Base-by-base conservation (phyloP, 2,329 filamentous ascomycete genomes). In the Fusarium sp. region DNA sequence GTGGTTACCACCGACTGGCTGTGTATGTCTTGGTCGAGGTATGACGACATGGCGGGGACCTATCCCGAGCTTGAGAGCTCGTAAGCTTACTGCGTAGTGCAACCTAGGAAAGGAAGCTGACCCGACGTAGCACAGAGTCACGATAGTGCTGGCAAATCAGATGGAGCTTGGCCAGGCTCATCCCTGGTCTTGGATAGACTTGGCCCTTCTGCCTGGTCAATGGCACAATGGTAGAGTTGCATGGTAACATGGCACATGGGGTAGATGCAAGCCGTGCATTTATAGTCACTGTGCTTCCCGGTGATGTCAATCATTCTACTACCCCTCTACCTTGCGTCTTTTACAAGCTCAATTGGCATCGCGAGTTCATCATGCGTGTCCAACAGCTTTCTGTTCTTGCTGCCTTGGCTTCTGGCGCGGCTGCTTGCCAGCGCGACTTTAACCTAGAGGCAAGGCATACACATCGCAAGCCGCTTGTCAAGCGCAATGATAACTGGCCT, bases 401-500 rank as follows among this genome's bases (percentile, higher is more conserved):
- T 12, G 76, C 74, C 33, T 66, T 78, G 12, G 69, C 70, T 30
- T 72, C 73, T 12, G 70, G 78, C 27, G 79, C 64, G 20, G 74
- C 68, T n/a, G 80, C 79, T 17, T 82, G 81, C 25, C 74, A 79
- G 64, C 78, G 77, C 11, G 81, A 82, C 61, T 68, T 82, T 6
- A 65, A 79, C 14, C 32, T 78, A 10, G 63, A 66, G 22, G 72
- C 73, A 6, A 69, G 79, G 15, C 81, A 81, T 69, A 81, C 81
- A 0, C 81, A 82, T 66, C 80, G 81, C 32, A 75, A 78, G 62
- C 80, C 73, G 3, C 70, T 82, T n/a, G 47, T 66, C 22, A 81
- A 79, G 71, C 80, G 81, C 61, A 79, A 80, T 35, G 76, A 79
- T 25, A 70, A 81, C n/a, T 84, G 80, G 79, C 82, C 82, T 2